A percentile compares a stretch with the other conserved stretches of the same genome.
These are phyloP conservation scores for Elsinoe batatas DNA, from an alignment of 2,329 filamentous ascomycete species.

Conservation along the genomic window DNA sequence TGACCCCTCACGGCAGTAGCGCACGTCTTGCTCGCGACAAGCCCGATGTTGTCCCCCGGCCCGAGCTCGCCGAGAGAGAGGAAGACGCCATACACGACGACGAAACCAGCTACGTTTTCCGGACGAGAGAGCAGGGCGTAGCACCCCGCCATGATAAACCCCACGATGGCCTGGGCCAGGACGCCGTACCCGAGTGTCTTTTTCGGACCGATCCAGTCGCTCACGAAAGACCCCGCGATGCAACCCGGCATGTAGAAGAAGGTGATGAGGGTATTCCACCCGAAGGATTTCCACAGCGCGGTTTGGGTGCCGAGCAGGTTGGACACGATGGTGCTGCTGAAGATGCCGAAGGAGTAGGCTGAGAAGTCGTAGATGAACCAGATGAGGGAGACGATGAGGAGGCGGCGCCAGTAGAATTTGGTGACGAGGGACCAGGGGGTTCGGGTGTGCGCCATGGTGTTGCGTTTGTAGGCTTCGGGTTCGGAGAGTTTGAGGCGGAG, in stretches of 20 bases:
- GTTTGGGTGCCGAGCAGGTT: constrained; percentile 50
- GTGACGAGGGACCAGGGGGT: constrained; percentile 44
- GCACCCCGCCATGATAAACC: constrained; percentile 79
- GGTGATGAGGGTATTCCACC: constrained; percentile 83
- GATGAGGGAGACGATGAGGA: constrained; percentile 61
- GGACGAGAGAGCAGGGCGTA: constrained; percentile 61
- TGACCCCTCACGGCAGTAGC: constrained; percentile 75
- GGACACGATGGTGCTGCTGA: constrained; percentile 63
- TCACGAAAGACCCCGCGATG: constrained; percentile 63
- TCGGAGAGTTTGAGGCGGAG: constrained; percentile 66
- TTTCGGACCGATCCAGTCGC: constrained; percentile 70
- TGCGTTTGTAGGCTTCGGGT: constrained; percentile 63
- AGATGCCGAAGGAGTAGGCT: constrained; percentile 76
- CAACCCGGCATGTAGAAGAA: constrained; percentile 82
- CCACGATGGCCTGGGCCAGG: constrained; percentile 61
- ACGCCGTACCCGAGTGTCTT: constrained; percentile 65
- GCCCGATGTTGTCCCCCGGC: constrained; percentile 83
- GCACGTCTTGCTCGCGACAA: constrained; percentile 77
- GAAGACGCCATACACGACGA: constrained; percentile 72
- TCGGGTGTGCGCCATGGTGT: constrained; percentile 53
- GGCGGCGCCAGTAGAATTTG: constrained; percentile 62
- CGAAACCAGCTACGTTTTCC: constrained; percentile 61
- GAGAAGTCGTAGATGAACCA: constrained; percentile 82
- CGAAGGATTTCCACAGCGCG: constrained; percentile 67
- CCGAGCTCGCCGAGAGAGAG: constrained; percentile 69